Percentiles rank a stretch among this genome's conserved stretches.
Conservation (phyloP, 2,329 filamentous ascomycete genomes). For the Botrytis deweyae region DNA sequence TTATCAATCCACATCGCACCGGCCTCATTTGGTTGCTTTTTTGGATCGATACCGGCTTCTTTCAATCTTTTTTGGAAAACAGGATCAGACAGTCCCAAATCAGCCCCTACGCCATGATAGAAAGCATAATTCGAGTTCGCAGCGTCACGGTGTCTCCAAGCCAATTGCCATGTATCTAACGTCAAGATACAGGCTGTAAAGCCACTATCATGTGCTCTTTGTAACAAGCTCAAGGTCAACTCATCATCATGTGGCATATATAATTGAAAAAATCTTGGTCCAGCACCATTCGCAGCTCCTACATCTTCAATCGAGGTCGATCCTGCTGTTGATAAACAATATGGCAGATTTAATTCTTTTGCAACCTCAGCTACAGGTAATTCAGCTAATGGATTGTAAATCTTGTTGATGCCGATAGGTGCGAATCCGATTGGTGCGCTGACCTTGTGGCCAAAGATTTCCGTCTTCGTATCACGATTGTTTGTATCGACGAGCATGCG, state of each 20-base stretch:
- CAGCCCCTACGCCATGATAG: slow-evolving; percentile 58
- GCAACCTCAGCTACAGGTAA: slow-evolving; percentile 57
- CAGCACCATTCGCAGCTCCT: slow-evolving; percentile 52
- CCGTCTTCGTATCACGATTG: slow-evolving; percentile 55
- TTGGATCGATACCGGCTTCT: slow-evolving; percentile 53
- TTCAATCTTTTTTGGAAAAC: slow-evolving; percentile 56
- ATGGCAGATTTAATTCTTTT: slow-evolving; percentile 57
- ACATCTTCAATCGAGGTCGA: slow-evolving; percentile 55
- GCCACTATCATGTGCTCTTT: slow-evolving; percentile 53
- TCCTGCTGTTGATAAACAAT: slow-evolving; percentile 59
- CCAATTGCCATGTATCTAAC: slow-evolving; percentile 63
- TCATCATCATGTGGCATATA: slow-evolving; percentile 65
- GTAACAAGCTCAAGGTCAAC: slow-evolving; percentile 54
- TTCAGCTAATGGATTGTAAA: slow-evolving; percentile 60
- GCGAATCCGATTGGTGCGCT: slow-evolving; percentile 63
- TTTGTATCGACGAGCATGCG: slow-evolving; percentile 59
- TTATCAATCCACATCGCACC: slow-evolving; percentile 61
- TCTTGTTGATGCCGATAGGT: slow-evolving; percentile 64
- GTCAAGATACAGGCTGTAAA: slow-evolving; percentile 60
- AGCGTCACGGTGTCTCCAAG: slow-evolving; percentile 59
- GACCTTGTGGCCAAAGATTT: slow-evolving; percentile 60
- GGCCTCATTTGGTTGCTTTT: slow-evolving; percentile 52
- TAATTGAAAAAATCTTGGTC: slow-evolving; percentile 59
- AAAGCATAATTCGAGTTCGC: slow-evolving; percentile 60
- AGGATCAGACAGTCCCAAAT: slow-evolving; percentile 58